Evolutionary conservation across 1,139 yeast genomes (phyloP), one percentile per base, ranked within the genome.

Genomic region (Sugiyamaella paludigena): DNA sequence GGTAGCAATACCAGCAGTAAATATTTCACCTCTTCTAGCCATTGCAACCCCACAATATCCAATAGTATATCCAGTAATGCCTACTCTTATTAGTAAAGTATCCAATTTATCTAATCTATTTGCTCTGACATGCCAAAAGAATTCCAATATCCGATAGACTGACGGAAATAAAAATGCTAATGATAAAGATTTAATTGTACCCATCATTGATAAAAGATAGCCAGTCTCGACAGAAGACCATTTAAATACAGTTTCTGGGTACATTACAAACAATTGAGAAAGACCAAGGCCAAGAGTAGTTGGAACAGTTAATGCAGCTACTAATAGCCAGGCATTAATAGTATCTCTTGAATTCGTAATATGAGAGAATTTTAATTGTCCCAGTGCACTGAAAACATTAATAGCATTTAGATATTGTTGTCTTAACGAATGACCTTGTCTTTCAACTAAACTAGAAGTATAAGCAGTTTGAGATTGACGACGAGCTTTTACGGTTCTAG

Each of bases 211-310:
- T 48, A 87, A 64, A 48, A 79, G 75, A 51, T 76, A 75, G 7
- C 92, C 89, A 32, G 84, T 67, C 43, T 77, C 77, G 2, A 70
- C 75, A 24, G 87, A 75, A 1, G 69, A 68, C 88, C 94, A 84
- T 16, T 73, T 58, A 63, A 80, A 86, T 36, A 61, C 64, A 59
- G 74, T 80, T 28, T 83, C 78, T 0, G 84, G 79, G 59, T 80
- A 87, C 30, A 87, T 68, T 1, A 83, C 64, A 19, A 77, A 56
- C 1, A 83, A 67, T 19, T 77, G 76, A 11, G 76, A 75, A 28
- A 66, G 47, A 1, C 74, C 72, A 11, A 65, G 58, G 2, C 66
- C 60, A 24, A 63, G 40, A 37, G 58, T 63, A 7, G 75, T 52
- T 1, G 77, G 71, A 10, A 68, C 54, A 3, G 72, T 68, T 29